phyloP scores from a whole-genome alignment of 2,329 filamentous ascomycete genomes.

The Epichloe typhina region DNA sequence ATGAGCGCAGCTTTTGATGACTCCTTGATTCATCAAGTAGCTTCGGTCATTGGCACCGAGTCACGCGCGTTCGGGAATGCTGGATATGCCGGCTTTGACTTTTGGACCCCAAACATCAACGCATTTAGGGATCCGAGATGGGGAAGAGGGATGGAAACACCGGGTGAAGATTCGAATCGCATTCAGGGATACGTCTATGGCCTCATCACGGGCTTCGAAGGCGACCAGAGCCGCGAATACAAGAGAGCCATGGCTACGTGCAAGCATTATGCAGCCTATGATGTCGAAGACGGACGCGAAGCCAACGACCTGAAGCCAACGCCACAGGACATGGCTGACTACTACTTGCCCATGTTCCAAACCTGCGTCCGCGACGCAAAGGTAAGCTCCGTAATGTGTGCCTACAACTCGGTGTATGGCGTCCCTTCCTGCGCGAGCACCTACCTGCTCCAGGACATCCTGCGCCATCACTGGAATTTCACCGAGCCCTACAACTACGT shows the following conservation, averaged over 20 bases:
- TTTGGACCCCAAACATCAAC: constrained; percentile 57
- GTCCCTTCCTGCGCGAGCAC: constrained; percentile 49
- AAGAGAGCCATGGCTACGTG: constrained; percentile 38
- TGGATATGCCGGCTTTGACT: constrained; percentile 41
- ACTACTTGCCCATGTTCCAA: constrained; percentile 54
- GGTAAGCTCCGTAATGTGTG: constrained; percentile 47
- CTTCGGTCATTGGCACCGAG: constrained; percentile 42
- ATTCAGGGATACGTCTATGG: constrained; percentile 33
- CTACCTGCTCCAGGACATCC: constrained; percentile 48
- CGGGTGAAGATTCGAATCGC: constrained; percentile 41
- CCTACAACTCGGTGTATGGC: constrained; percentile 53
- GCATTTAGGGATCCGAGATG: constrained; percentile 49
- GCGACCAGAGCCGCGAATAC: constrained; percentile 7
- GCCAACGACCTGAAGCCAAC: constrained; percentile 43
- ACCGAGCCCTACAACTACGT: constrained; percentile 47
- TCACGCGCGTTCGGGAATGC: constrained; percentile 52
- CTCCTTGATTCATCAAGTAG: constrained; percentile 43
- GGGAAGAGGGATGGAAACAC: constrained; percentile 48
- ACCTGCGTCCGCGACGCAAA: constrained; percentile 45
- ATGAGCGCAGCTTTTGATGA: constrained; percentile 53
- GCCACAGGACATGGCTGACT: constrained; percentile 51
- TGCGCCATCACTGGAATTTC: constrained; percentile 55
- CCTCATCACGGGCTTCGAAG: constrained; percentile 26
- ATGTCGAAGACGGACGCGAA: constrained; percentile 38
- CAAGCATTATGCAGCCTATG: constrained; percentile 48